Evolutionary conservation across 163 green algal genomes (phyloP).

Genomic region (Chlamydomonas reinhardtii): DNA sequence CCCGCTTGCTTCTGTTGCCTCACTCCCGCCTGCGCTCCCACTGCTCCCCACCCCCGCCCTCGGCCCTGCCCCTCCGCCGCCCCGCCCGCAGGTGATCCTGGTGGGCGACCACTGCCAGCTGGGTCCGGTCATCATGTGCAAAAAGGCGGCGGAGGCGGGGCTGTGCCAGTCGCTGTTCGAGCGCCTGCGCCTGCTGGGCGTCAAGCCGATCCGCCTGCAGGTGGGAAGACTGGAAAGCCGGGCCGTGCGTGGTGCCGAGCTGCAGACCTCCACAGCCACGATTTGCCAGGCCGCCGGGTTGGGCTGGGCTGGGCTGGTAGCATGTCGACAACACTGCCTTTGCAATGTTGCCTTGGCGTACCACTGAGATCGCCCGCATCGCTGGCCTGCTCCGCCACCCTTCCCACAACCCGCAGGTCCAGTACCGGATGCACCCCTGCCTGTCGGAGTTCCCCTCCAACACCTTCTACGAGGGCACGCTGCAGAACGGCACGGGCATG

Average conservation of each 20-base stretch:
- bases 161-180: constrained; percentile 96
- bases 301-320: no score
- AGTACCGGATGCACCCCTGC: constrained; percentile 99
- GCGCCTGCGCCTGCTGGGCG: constrained; percentile 92
- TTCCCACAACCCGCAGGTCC: constrained; percentile 68
- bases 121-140: constrained; percentile 94
- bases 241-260: no score
- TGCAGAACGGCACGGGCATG: constrained; percentile 79
- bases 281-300: no score
- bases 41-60: no score
- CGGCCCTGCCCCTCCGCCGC: no score
- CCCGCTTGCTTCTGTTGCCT: no score
- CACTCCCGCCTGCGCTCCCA: not conserved
- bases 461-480: constrained; percentile 97
- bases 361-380: no score
- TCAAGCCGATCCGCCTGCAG: constrained; percentile 87
- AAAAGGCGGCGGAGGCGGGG: constrained; percentile 86
- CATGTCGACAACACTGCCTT: no score
- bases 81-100: constrained; percentile 83
- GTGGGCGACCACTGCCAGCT: constrained; percentile 99
- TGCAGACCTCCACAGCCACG: no score
- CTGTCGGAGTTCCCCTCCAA: constrained; percentile 96
- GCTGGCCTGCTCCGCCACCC: no score
- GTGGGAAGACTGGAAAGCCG: constrained; percentile 20
- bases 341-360: no score